Percentiles rank a stretch among this genome's conserved stretches.
phyloP scores from a whole-genome alignment of 345 rosid species.

The Citrus maxima region DNA sequence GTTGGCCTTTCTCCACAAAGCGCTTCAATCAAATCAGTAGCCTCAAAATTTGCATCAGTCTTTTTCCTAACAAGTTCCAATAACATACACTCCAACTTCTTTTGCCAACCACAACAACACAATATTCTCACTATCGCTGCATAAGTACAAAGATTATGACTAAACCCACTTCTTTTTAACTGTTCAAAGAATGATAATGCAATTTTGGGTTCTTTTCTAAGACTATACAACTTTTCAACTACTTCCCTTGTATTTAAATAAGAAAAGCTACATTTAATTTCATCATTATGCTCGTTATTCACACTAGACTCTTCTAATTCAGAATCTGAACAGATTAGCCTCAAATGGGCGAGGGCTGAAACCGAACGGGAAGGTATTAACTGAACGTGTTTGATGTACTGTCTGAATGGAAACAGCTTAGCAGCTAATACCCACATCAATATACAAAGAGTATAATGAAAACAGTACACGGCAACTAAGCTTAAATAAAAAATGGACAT shows the following conservation, averaged over 20 bases:
- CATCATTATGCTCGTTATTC: constrained; percentile 11
- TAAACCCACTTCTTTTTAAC: constrained; percentile 34
- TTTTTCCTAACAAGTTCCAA: constrained; percentile 39
- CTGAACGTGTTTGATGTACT: constrained; percentile 10
- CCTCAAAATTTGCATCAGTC: constrained; percentile 23
- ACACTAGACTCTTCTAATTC: constrained; percentile 10
- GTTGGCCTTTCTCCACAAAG: constrained; percentile 24
- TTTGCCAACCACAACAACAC: constrained; percentile 35
- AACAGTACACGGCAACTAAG: neutral
- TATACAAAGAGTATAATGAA: neutral
- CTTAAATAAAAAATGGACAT: neutral
- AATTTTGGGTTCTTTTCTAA: constrained; percentile 39
- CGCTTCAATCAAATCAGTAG: constrained; percentile 40
- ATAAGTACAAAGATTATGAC: constrained; percentile 39
- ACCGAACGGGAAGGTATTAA: constrained; percentile 24
- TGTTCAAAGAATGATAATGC: constrained; percentile 43
- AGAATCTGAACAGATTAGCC: constrained; percentile 22
- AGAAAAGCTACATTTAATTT: neutral
- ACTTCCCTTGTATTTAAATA: constrained; percentile 32
- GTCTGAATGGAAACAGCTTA: constrained; percentile 11
- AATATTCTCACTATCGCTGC: constrained; percentile 42
- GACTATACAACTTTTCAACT: constrained; percentile 27
- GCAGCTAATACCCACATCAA: constrained; percentile 27
- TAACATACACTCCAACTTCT: constrained; percentile 43
- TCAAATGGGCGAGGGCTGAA: constrained; percentile 26